Evolutionary conservation across 2,329 filamentous ascomycete genomes (phyloP), one percentile per base, ranked within the genome.

Genomic region (Trichoderma polysporum): DNA sequence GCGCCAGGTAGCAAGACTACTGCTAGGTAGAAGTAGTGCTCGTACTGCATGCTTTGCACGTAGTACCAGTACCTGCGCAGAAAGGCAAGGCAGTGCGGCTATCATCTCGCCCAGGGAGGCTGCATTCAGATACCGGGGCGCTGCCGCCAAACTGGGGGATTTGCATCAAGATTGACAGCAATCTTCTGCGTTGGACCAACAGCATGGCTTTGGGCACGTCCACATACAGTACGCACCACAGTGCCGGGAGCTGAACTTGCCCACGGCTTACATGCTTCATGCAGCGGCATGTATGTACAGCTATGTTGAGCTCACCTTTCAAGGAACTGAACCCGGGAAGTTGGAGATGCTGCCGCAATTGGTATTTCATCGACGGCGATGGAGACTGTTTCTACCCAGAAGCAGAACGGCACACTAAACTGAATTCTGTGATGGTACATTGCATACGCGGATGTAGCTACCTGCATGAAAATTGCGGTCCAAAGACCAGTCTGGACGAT

Each of bases 211-310:
- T 31, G 27, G 59, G n/a, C 49, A 62, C 27, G 35, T 45, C 37
- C 59, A 62, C 59, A 62, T 53, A 53, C n/a, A n/a, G n/a, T n/a
- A n/a, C 35, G 27, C 59, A 62, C 62, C n/a, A 66, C 62, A 58
- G 62, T 66, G 62, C 45, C 53, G 25, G 29, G 17, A 25, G 33
- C 25, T 49, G 15, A 33, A 19, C 50, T n/a, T 45, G 53, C n/a
- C 31, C 53, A 58, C 52, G 53, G 53, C 53, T 59, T 66, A 56
- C 53, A 52, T 47, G 53, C 53, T 59, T 63, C 27, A 49, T 33
- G 52, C 52, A 59, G 41, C 41, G 13, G 41, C 41, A 58, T 45
- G 15, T 17, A 17, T 22, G 29, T 56, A n/a, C n/a, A 45, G 22
- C 9, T 45, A 19, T 27, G 29, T 31, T 47, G 33, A 57, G 53